phyloP scores from a whole-genome alignment of 163 green algal genomes.

The Chlamydomonas reinhardtii region DNA sequence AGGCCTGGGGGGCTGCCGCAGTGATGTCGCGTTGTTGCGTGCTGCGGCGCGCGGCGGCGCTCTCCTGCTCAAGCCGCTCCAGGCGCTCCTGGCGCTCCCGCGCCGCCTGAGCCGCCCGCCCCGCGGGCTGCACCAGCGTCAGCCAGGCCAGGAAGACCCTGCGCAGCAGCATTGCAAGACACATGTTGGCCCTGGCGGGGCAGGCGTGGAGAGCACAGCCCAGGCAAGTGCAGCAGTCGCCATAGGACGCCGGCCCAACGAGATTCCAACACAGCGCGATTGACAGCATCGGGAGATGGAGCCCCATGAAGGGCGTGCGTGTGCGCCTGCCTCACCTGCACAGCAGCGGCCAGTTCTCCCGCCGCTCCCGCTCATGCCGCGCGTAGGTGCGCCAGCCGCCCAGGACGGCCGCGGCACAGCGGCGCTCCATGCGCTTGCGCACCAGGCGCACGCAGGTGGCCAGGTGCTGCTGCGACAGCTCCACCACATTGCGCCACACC shows the following conservation, averaged over 20 bases:
- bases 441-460: slow-evolving; percentile 20
- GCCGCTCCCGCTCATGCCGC: slow-evolving; percentile 1
- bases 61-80: neutral
- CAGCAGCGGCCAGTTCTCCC: slow-evolving; percentile 31
- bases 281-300: no score
- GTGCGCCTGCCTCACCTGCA: slow-evolving; percentile 7
- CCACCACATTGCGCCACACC: neutral
- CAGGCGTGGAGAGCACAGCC: no score
- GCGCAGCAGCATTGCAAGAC: no score
- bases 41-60: neutral
- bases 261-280: neutral
- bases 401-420: neutral
- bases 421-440: neutral
- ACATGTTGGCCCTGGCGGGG: no score
- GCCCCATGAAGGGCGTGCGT: no score
- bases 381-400: neutral
- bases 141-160: slow-evolving; percentile 35
- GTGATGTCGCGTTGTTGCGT: neutral
- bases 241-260: no score
- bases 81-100: neutral
- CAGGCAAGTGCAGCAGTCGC: no score
- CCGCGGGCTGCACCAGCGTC: slow-evolving; percentile 6
- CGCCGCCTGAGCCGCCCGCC: slow-evolving; percentile 9
- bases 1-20: neutral
- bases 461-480: neutral